Conservation (phyloP, 2,329 filamentous ascomycete genomes). For the Ambrosiella cleistominuta region DNA sequence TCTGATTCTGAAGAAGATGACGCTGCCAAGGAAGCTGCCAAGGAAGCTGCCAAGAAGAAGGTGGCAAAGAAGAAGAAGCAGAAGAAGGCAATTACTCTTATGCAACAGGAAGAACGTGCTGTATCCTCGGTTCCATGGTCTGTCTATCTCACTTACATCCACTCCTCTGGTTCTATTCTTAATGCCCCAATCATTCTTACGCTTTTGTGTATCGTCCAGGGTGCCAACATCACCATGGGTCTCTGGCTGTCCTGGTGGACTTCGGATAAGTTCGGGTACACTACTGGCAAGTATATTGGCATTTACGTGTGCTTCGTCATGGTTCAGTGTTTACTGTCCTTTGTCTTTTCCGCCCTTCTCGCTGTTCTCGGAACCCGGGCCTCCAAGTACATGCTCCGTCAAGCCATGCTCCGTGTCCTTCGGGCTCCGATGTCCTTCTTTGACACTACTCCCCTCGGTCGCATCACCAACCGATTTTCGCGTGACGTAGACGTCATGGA, state of each 20-base stretch:
- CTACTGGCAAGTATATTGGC: conserved; percentile 54
- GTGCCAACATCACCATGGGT: conserved; percentile 70
- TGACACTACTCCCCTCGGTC: conserved; percentile 85
- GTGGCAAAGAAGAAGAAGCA: conserved; percentile 32
- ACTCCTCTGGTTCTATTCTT: conserved; percentile 53
- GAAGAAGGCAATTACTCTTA: conserved; percentile 44
- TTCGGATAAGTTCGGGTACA: conserved; percentile 52
- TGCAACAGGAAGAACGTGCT: conserved; percentile 56
- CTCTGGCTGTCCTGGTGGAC: conserved; percentile 95
- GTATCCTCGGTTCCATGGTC: conserved; percentile 61
- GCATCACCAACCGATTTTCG: conserved; percentile 92
- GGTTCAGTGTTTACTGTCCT: conserved; percentile 56
- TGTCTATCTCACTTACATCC: conserved; percentile 63
- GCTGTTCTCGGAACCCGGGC: conserved; percentile 66
- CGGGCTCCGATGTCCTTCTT: conserved; percentile 76
- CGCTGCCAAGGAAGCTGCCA: conserved; percentile 21
- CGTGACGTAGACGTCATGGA: conserved; percentile 96
- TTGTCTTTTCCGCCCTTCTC: conserved; percentile 60
- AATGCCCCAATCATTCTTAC: conserved; percentile 47
- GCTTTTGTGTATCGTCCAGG: conserved; percentile 56
- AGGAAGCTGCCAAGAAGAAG: conserved; percentile 22
- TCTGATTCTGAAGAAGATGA: conserved; percentile 26
- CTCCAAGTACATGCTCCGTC: conserved; percentile 64
- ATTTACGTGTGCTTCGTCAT: conserved; percentile 54
- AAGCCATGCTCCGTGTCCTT: conserved; percentile 62